These are phyloP conservation scores for Fomes fomentarius DNA, from an alignment of 1,284 basidiomycete species.

Conservation along the genomic window DNA sequence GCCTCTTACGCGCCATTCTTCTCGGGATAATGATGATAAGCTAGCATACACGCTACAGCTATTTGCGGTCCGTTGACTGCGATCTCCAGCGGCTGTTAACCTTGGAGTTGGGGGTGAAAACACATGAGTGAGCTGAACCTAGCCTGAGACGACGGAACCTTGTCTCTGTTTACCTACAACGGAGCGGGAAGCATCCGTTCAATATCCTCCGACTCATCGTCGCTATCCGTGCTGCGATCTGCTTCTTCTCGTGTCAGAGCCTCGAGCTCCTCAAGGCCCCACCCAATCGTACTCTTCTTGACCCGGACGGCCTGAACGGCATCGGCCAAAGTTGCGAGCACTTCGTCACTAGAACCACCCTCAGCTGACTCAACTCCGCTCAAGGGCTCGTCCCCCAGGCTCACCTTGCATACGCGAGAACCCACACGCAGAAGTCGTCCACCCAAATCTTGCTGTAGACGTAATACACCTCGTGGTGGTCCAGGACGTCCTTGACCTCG, in stretches of 20 bases:
- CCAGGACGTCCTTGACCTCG: slow-evolving; percentile 69
- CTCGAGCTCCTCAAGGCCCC: slow-evolving; percentile 72
- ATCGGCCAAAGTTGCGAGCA: slow-evolving; percentile 49
- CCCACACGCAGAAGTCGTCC: slow-evolving; percentile 80
- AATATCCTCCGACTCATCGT: slow-evolving; percentile 40
- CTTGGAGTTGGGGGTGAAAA: too few relatives aligned
- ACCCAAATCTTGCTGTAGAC: slow-evolving; percentile 83
- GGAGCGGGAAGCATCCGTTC: slow-evolving; percentile 38
- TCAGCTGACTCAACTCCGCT: not conserved
- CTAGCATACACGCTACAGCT: too few relatives aligned
- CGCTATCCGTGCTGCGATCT: slow-evolving; percentile 36
- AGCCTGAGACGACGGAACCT: not conserved
- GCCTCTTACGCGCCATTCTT: too few relatives aligned
- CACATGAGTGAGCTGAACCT: too few relatives aligned
- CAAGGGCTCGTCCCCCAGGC: slow-evolving; percentile 14
- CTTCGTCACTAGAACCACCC: slow-evolving; percentile 52
- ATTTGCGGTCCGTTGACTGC: too few relatives aligned
- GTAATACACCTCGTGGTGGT: slow-evolving; percentile 82
- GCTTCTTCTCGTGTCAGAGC: slow-evolving; percentile 44
- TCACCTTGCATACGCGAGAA: slow-evolving; percentile 63
- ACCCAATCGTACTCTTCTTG: slow-evolving; percentile 60
- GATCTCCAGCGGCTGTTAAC: too few relatives aligned
- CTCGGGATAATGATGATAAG: too few relatives aligned
- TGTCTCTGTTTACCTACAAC: slow-evolving; percentile 4
- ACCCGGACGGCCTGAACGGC: slow-evolving; percentile 45